Conservation (phyloP, 495 filamentous ascomycete species). For the Talaromyces thailandensis region DNA sequence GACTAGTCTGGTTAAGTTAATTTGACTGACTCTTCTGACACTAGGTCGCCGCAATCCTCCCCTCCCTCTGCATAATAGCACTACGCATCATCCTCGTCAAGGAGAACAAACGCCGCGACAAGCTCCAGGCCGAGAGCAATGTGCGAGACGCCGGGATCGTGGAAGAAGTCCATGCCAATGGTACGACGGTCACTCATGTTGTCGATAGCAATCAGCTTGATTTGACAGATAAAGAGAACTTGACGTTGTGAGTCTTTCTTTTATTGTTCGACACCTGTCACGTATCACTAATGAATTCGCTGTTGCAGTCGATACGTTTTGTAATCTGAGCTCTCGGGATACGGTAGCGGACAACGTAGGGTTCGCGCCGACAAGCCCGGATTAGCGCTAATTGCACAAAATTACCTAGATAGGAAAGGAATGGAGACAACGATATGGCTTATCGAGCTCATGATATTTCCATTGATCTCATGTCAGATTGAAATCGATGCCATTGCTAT, state of each 20-base stretch:
- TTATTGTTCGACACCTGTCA: background rate
- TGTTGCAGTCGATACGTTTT: conserved; percentile 3
- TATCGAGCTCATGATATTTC: background rate
- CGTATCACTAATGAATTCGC: background rate
- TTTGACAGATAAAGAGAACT: conserved; percentile 32
- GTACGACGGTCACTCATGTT: conserved; percentile 18
- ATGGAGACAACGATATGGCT: background rate
- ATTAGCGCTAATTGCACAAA: background rate
- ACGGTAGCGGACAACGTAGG: background rate
- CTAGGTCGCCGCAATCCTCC: conserved; percentile 21
- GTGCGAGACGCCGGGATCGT: conserved; percentile 22
- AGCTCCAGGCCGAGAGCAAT: conserved; percentile 11
- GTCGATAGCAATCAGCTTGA: conserved; percentile 31
- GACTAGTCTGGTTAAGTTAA: no score
- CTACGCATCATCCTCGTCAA: conserved; percentile 17
- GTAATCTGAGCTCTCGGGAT: background rate
- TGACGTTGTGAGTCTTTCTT: conserved; percentile 24
- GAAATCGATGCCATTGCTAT: background rate
- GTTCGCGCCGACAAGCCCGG: background rate
- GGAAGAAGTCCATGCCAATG: conserved; percentile 20
- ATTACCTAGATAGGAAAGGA: background rate
- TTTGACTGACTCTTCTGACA: no score
- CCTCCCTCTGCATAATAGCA: conserved; percentile 17
- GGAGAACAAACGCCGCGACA: conserved; percentile 28
- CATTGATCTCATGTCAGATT: background rate